Evolutionary conservation across 306 rosid species (phyloP).

Genomic region (Rosa lucieae): DNA sequence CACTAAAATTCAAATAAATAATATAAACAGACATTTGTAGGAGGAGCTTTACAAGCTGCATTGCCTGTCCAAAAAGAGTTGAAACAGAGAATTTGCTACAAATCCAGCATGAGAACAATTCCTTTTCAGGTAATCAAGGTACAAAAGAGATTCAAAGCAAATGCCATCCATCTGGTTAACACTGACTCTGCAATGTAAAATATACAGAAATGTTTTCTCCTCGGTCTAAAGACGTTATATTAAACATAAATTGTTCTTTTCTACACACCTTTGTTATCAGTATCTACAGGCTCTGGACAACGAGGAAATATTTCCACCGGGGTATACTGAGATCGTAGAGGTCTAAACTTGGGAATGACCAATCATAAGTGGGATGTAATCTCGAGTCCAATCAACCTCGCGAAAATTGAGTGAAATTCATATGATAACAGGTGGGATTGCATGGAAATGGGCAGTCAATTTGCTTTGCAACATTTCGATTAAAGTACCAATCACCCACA

Average conservation of each 20-base stretch:
- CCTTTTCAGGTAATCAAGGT: not conserved
- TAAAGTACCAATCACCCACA: conserved; percentile 84
- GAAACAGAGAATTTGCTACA: not conserved
- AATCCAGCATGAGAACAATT: not conserved
- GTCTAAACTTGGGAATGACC: not conserved
- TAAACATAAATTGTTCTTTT: not conserved
- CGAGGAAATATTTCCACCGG: not conserved
- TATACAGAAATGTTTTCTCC: not conserved
- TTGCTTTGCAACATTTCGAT: conserved; percentile 45
- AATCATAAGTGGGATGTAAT: conserved; percentile 5
- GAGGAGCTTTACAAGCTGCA: not conserved
- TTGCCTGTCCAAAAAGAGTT: not conserved
- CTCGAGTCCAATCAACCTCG: conserved; percentile 21
- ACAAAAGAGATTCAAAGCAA: not conserved
- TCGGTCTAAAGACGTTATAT: not conserved
- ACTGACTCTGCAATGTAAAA: not conserved
- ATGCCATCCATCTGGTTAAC: not conserved
- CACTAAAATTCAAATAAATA: too few species aligned
- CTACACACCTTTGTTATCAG: not conserved
- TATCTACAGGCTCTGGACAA: not conserved
- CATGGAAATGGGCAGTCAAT: conserved; percentile 87
- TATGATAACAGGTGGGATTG: conserved; percentile 81
- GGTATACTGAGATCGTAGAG: not conserved
- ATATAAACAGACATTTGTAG: too few species aligned
- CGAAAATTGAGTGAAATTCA: conserved; percentile 54